Conservation (phyloP, 768 basidiomycete genomes). For the Nidularia sp. region DNA sequence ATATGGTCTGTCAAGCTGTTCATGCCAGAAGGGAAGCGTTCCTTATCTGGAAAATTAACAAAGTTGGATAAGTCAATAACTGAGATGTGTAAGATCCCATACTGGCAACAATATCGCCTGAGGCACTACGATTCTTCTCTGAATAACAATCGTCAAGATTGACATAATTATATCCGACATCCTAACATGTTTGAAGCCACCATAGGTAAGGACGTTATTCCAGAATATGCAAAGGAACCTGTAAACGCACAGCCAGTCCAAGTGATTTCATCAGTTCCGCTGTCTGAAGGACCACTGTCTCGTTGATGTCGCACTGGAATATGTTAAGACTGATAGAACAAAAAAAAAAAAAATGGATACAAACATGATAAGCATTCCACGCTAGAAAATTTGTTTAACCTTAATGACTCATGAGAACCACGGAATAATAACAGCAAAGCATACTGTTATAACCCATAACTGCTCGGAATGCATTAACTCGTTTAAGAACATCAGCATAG, state of each 20-base stretch:
- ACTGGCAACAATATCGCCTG: conserved; percentile 57
- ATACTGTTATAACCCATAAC: conserved; percentile 60
- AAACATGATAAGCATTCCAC: conserved; percentile 60
- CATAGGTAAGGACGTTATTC: too few species aligned
- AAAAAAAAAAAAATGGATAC: conserved; percentile 8
- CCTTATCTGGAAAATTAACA: too few species aligned
- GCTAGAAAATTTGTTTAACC: conserved; percentile 25
- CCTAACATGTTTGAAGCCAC: conserved; percentile 35
- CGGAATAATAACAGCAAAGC: conserved; percentile 13
- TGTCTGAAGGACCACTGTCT: conserved; percentile 44
- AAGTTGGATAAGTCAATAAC: not conserved
- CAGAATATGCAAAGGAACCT: not conserved
- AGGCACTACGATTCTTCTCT: conserved; percentile 44
- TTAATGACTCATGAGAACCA: not conserved
- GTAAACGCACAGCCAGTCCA: conserved; percentile 39
- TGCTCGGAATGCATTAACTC: too few species aligned
- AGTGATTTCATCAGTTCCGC: conserved; percentile 46
- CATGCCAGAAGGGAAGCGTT: conserved; percentile 57
- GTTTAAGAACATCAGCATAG: not conserved
- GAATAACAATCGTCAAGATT: conserved; percentile 68
- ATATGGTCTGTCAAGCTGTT: conserved; percentile 49
- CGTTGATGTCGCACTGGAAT: conserved; percentile 53
- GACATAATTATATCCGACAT: conserved; percentile 53
- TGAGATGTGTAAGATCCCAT: conserved; percentile 6
- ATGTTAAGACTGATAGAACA: not conserved